Percentiles rank a stretch among this genome's conserved stretches.
Evolutionary conservation across 805 yeast genomes (phyloP).

Genomic region (Zygotorulaspora florentina): DNA sequence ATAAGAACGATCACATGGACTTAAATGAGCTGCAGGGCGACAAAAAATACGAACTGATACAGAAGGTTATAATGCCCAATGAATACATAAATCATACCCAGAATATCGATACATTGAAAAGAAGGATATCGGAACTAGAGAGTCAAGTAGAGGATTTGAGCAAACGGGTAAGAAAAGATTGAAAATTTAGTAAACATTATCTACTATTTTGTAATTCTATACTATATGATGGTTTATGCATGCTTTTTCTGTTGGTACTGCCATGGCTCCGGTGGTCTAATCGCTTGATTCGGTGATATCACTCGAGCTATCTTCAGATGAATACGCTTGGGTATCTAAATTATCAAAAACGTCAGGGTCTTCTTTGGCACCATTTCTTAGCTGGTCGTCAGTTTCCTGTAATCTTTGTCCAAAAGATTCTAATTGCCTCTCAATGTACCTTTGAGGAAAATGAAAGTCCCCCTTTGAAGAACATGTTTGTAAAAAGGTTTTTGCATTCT

Average conservation of each 20-base stretch:
- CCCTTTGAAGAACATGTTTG: slow-evolving; percentile 19
- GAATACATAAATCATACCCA: slow-evolving; percentile 9
- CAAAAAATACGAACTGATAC: not conserved
- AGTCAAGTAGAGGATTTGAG: slow-evolving; percentile 11
- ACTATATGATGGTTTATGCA: not conserved
- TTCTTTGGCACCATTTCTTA: not conserved
- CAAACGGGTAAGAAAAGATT: slow-evolving; percentile 10
- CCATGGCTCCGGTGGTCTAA: not conserved
- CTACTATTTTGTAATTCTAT: slow-evolving; percentile 1
- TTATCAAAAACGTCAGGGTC: slow-evolving; percentile 6
- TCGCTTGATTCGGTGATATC: slow-evolving; percentile 1
- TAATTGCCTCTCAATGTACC: slow-evolving; percentile 23
- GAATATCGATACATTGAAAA: slow-evolving; percentile 16
- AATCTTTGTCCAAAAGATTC: slow-evolving; percentile 22
- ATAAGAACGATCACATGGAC: slow-evolving; percentile 3
- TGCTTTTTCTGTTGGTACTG: not conserved
- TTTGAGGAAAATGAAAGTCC: slow-evolving; percentile 20
- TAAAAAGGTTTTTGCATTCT: slow-evolving; percentile 18
- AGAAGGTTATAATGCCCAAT: slow-evolving; percentile 9
- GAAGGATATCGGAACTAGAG: slow-evolving; percentile 24
- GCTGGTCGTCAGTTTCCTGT: slow-evolving; percentile 7
- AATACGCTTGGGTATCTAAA: slow-evolving; percentile 10
- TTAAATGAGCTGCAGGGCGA: slow-evolving; percentile 2
- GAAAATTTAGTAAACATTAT: too few relatives aligned
- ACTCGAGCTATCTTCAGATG: slow-evolving; percentile 6